Percentiles rank a stretch among this genome's conserved stretches.
Evolutionary conservation across 139 green algal genomes (phyloP).

Genomic region (Volvox reticuliferus): DNA sequence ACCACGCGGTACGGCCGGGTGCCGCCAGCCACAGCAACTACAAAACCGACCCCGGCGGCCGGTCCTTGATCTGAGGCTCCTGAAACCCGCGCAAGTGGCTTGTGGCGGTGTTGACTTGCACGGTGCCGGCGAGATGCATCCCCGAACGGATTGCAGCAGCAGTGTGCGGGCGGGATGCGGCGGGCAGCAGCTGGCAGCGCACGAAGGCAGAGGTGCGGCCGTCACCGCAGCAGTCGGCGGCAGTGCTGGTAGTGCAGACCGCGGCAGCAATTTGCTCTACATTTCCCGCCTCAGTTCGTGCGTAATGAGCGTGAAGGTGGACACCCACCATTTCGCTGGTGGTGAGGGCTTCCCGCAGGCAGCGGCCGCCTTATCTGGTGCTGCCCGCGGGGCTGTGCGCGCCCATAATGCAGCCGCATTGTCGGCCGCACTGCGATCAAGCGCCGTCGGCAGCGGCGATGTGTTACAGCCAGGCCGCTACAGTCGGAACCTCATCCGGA

Average conservation of each 20-base stretch:
- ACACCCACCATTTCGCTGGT: not conserved
- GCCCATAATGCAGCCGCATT: not conserved
- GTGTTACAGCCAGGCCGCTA: not conserved
- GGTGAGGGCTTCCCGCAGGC: not conserved
- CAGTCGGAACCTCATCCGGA: not conserved
- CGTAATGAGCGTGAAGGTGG: constrained; percentile 23
- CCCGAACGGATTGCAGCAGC: not conserved
- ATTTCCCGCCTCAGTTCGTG: constrained; percentile 1
- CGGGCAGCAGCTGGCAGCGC: not conserved
- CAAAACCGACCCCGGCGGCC: too few relatives aligned
- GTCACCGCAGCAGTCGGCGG: not conserved
- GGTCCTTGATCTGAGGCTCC: not conserved
- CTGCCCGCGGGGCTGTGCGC: not conserved
- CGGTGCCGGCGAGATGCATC: too few relatives aligned
- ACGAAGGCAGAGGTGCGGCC: not conserved
- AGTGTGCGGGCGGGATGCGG: not conserved
- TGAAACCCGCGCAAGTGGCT: not conserved
- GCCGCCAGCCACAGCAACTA: too few relatives aligned
- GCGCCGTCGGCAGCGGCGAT: not conserved
- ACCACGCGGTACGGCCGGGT: too few relatives aligned
- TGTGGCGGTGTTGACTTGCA: not conserved
- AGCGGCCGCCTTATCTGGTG: not conserved
- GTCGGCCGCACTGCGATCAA: not conserved
- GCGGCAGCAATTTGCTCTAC: constrained; percentile 1
- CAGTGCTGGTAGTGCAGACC: not conserved